Evolutionary conservation across 2,329 filamentous ascomycete species (phyloP), one percentile per base, ranked within the genome.

Genomic region (Ascochyta lentis): DNA sequence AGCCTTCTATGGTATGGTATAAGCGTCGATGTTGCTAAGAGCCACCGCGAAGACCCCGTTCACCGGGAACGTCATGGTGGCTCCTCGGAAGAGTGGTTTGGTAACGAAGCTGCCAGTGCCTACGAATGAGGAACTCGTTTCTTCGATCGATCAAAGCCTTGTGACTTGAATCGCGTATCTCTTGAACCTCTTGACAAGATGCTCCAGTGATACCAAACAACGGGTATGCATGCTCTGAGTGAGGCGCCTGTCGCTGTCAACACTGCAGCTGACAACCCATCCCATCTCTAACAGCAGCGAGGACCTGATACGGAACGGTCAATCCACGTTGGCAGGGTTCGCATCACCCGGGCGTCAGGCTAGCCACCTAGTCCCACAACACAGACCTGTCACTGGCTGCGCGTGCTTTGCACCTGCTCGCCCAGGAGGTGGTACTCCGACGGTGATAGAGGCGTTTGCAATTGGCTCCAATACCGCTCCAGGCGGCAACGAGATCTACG

Each of bases 31-130:
- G 31, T 50, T 59, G 49, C 46, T 53, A 47, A 58, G 33, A 49
- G 33, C 27, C 24, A 46, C 62, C 59, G 65, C 24, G 49, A 45
- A 58, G 52, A 37, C 38, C 51, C 56, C 59, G 53, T 58, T 53
- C 59, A 23, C 39, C 43, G 64, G 63, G 38, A 27, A n/a, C n/a
- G 15, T 45, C n/a, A 22, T 42, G 24, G 31, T 29, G 40, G 31
- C 16, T 33, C 4, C 23, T 39, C 39, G 45, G 34, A 48, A 54
- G 51, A 22, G 44, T 44, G 44, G 16, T 48, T 49, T 40, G 34
- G 45, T 26, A n/a, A 19, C 19, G 19, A 19, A 19, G 19, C 19
- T 19, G 19, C 19, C 19, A 19, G 19, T 19, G 19, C 19, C 19
- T 19, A 19, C 19, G 19, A 19, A 19, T 19, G 19, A 19, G 19